Conservation (phyloP, 192 early-diverging fungal genomes). For the Coemansia furcata region DNA sequence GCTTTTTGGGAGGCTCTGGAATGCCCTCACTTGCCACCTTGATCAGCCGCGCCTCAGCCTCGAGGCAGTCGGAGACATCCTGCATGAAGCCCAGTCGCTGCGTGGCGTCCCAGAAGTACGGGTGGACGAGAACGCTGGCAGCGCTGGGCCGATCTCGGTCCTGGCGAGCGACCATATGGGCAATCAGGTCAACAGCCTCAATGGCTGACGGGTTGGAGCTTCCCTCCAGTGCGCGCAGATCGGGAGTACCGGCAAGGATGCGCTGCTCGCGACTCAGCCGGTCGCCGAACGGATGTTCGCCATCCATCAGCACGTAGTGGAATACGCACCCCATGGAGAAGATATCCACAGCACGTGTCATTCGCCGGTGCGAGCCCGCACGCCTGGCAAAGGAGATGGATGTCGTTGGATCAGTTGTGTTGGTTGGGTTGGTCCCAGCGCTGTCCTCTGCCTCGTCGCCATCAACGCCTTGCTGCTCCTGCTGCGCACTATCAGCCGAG, state of each 20-base stretch:
- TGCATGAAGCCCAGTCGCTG: conserved; percentile 87
- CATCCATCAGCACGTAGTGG: conserved; percentile 85
- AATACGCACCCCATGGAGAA: conserved; percentile 96
- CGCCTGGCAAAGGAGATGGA: conserved; percentile 4
- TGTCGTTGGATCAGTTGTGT: conserved; percentile 11
- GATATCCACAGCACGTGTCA: conserved; percentile 91
- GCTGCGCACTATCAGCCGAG: background rate
- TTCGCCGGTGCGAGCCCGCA: conserved; percentile 33
- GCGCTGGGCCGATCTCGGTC: conserved; percentile 80
- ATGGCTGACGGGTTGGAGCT: conserved; percentile 64
- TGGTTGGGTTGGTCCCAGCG: conserved; percentile 14
- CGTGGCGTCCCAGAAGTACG: conserved; percentile 91
- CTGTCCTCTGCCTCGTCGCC: conserved; percentile 30
- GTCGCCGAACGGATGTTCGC: conserved; percentile 96
- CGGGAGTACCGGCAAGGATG: conserved; percentile 74
- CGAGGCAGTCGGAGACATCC: conserved; percentile 93
- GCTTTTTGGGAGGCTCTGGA: conserved; percentile 27
- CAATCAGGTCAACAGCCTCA: conserved; percentile 88
- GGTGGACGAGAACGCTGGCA: conserved; percentile 76
- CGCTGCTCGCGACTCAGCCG: conserved; percentile 85
- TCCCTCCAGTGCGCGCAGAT: conserved; percentile 70
- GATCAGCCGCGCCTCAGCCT: conserved; percentile 70
- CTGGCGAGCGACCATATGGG: conserved; percentile 80
- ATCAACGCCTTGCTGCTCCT: conserved; percentile 7
- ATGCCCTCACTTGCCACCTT: conserved; percentile 46